These are phyloP conservation scores for Salix brachista DNA, from an alignment of 345 rosid genomes.

Conservation along the genomic window DNA sequence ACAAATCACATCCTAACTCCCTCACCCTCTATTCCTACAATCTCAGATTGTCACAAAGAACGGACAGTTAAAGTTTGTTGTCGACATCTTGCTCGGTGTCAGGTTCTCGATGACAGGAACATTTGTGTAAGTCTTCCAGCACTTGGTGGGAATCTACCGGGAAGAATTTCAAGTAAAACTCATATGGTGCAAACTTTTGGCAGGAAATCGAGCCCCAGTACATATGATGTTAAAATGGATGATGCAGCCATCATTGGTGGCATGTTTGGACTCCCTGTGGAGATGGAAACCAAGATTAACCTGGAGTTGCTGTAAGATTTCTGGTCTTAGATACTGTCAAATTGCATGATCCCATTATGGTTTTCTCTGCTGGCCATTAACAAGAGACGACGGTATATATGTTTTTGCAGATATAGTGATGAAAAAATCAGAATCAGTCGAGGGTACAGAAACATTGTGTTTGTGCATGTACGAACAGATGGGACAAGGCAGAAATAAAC, in stretches of 20 bases:
- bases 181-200: neutral
- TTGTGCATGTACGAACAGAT: slow-evolving; percentile 50
- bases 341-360: neutral
- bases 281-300: slow-evolving; percentile 55
- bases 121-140: slow-evolving; percentile 46
- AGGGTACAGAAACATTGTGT: slow-evolving; percentile 58
- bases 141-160: neutral
- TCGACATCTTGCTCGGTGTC: slow-evolving; percentile 62
- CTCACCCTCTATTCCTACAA: neutral
- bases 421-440: slow-evolving; percentile 69
- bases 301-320: slow-evolving; percentile 65
- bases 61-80: slow-evolving; percentile 64
- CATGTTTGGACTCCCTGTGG: slow-evolving; percentile 66
- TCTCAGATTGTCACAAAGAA: slow-evolving; percentile 56
- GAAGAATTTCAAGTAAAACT: neutral
- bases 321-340: neutral
- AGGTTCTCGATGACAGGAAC: slow-evolving; percentile 84
- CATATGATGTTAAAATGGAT: slow-evolving; percentile 59
- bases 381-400: neutral
- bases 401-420: slow-evolving; percentile 59
- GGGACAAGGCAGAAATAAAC: slow-evolving; percentile 15
- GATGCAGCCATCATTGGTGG: slow-evolving; percentile 84
- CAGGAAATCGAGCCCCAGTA: slow-evolving; percentile 50
- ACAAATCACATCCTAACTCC: neutral
- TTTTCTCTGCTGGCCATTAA: neutral